Conservation (phyloP, 129 eudicot species). For the Pseudognaphalium luteoalbum region DNA sequence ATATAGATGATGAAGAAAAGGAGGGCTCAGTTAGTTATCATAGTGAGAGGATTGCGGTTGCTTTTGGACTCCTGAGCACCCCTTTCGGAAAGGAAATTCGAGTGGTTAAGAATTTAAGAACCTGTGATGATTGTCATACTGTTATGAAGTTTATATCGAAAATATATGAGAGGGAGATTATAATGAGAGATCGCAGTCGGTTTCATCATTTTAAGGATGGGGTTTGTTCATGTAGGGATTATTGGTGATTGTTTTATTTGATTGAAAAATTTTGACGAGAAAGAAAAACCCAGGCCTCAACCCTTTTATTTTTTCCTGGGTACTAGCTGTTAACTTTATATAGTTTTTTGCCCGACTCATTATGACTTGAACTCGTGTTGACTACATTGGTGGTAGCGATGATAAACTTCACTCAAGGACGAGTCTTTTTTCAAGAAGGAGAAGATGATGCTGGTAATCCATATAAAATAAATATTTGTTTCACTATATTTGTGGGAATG, state of each 20-base stretch:
- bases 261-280: no score
- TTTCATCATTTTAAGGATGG: slow-evolving; percentile 59
- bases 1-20: slow-evolving; percentile 58
- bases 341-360: no score
- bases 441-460: no score
- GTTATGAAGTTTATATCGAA: slow-evolving; percentile 46
- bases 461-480: no score
- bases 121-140: slow-evolving; percentile 50
- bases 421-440: no score
- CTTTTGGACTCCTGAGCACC: slow-evolving; percentile 51
- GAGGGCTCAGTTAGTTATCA: slow-evolving; percentile 45
- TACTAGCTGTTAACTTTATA: no score
- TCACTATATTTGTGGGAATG: no score
- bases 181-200: slow-evolving; percentile 51
- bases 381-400: no score
- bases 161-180: slow-evolving; percentile 42
- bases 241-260: slow-evolving; percentile 43
- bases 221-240: slow-evolving; percentile 53
- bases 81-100: slow-evolving; percentile 43
- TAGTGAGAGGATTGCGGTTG: slow-evolving; percentile 61
- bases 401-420: no score
- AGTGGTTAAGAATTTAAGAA: slow-evolving; percentile 48
- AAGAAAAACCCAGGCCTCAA: no score
- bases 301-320: no score
- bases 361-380: no score